Evolutionary conservation across 2,329 filamentous ascomycete species (phyloP).

Genomic region (Plectosphaerella cucumerina): DNA sequence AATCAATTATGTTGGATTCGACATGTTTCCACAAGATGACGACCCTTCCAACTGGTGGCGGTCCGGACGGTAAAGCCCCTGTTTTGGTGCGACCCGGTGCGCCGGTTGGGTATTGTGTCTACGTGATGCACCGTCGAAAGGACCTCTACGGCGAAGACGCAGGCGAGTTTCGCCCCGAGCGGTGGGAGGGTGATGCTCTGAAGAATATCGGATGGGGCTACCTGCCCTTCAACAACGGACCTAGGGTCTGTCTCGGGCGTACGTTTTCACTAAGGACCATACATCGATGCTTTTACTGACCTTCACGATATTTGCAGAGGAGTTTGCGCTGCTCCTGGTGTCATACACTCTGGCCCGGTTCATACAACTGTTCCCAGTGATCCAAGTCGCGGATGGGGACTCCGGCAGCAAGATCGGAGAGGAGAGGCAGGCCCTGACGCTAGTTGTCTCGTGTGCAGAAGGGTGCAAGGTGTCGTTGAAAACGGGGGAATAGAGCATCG

Average conservation of each 20-base stretch:
- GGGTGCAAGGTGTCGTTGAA: neutral
- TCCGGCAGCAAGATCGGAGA: neutral
- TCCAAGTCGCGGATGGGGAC: neutral
- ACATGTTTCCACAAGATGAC: neutral
- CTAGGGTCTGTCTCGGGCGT: slow-evolving; percentile 29
- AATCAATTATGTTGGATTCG: too few species aligned
- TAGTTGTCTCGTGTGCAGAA: neutral
- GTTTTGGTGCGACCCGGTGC: slow-evolving; percentile 14
- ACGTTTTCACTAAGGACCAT: slow-evolving; percentile 16
- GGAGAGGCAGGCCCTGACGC: neutral
- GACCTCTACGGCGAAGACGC: slow-evolving; percentile 31
- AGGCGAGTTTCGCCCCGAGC: slow-evolving; percentile 28
- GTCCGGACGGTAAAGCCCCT: slow-evolving; percentile 4
- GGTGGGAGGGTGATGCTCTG: slow-evolving; percentile 27
- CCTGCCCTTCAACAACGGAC: slow-evolving; percentile 30
- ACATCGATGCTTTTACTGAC: neutral
- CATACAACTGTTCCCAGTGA: neutral
- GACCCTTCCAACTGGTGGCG: slow-evolving; percentile 6
- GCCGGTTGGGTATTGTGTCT: slow-evolving; percentile 21
- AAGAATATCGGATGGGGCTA: slow-evolving; percentile 26
- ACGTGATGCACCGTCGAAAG: slow-evolving; percentile 25
- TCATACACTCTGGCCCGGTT: neutral
- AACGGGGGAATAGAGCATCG: too few species aligned
- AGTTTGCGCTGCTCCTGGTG: neutral
- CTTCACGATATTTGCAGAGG: neutral